These are phyloP conservation scores for Westerdykella ornata DNA, from an alignment of 2,329 filamentous ascomycete species.

Conservation along the genomic window DNA sequence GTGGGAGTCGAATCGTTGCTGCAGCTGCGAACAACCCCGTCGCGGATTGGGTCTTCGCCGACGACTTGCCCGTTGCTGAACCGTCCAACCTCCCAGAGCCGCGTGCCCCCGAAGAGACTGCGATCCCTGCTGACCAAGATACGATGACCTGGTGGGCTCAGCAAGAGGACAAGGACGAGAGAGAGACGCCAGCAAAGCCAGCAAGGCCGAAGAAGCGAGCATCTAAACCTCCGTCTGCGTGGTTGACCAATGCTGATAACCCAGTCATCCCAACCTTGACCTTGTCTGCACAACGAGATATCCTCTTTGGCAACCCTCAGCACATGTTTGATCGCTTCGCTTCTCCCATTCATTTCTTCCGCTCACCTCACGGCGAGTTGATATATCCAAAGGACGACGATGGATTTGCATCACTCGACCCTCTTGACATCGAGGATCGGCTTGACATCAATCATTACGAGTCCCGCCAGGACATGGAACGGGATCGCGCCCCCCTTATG, in stretches of 20 bases:
- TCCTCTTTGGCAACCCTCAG: conserved; percentile 39
- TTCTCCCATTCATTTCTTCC: conserved; percentile 47
- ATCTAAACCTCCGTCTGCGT: conserved; percentile 17
- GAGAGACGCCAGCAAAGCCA: conserved; percentile 1
- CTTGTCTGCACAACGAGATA: conserved; percentile 30
- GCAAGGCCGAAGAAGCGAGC: conserved; percentile 14
- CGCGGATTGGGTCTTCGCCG: conserved; percentile 43
- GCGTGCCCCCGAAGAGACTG: conserved; percentile 23
- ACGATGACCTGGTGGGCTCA: conserved; percentile 12
- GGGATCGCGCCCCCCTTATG: background rate
- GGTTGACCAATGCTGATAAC: conserved; percentile 24
- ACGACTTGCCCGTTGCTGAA: conserved; percentile 21
- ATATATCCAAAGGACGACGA: conserved; percentile 22
- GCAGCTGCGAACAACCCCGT: conserved; percentile 45
- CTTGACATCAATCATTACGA: conserved; percentile 26
- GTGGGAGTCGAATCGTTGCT: conserved; percentile 38
- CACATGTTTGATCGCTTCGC: conserved; percentile 47
- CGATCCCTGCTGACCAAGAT: conserved; percentile 26
- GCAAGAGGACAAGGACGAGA: conserved; percentile 5
- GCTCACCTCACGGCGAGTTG: conserved; percentile 36
- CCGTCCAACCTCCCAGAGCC: conserved; percentile 26
- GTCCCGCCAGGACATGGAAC: conserved; percentile 13
- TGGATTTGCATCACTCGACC: conserved; percentile 17
- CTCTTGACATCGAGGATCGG: conserved; percentile 27
- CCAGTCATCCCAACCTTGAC: conserved; percentile 20